These are phyloP conservation scores for Rubia tinctorum DNA, from an alignment of 305 asterid genomes.

Conservation along the genomic window DNA sequence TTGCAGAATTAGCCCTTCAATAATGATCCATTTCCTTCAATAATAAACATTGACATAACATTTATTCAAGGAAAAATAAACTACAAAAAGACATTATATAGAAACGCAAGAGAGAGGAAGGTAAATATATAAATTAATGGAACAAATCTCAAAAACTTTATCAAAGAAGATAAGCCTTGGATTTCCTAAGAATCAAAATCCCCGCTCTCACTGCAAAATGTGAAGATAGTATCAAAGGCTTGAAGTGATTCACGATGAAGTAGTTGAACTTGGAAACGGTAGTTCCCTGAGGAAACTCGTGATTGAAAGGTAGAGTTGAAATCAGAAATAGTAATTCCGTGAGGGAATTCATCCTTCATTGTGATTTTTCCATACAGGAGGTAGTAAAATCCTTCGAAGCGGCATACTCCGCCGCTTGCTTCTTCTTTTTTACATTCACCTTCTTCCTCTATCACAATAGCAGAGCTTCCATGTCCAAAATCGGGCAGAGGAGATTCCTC, in stretches of 20 bases:
- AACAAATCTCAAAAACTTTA: slow-evolving; percentile 60
- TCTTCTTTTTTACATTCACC: slow-evolving; percentile 7
- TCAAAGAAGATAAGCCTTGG: slow-evolving; percentile 50
- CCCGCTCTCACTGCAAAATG: slow-evolving; percentile 41
- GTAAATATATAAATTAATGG: background rate
- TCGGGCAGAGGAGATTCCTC: background rate
- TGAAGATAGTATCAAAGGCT: slow-evolving; percentile 41
- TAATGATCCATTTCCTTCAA: slow-evolving; percentile 64
- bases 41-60: background rate
- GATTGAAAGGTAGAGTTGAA: background rate
- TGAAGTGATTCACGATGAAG: slow-evolving; percentile 71
- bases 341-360: slow-evolving; percentile 19
- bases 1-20: too few relatives aligned
- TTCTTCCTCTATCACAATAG: slow-evolving; percentile 5
- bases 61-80: background rate
- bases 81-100: background rate
- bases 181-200: slow-evolving; percentile 41
- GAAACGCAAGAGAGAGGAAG: background rate
- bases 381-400: background rate
- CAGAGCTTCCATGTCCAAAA: slow-evolving; percentile 9
- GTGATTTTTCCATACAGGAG: background rate
- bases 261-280: slow-evolving; percentile 53
- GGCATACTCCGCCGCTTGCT: slow-evolving; percentile 8
- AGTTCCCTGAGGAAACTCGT: slow-evolving; percentile 13
- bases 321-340: too few relatives aligned